Conservation (phyloP, 78 protist species). For the Kipferlia bialata region DNA sequence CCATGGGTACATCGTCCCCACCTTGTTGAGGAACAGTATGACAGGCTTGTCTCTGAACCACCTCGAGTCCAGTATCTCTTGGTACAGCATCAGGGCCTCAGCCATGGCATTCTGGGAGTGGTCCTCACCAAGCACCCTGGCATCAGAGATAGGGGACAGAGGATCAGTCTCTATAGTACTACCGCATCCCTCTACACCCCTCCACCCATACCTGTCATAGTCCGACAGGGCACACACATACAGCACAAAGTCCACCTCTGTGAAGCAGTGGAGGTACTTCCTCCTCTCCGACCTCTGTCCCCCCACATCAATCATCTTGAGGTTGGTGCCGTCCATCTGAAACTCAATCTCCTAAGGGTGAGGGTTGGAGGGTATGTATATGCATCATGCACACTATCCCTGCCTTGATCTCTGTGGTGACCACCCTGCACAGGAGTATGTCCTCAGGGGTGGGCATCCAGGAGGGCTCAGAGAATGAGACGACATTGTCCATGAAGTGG, state of each 20-base stretch:
- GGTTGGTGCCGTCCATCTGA: background rate
- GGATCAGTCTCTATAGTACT: too few species aligned
- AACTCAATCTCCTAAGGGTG: background rate
- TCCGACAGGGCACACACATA: slow-evolving; percentile 67
- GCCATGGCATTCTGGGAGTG: slow-evolving; percentile 52
- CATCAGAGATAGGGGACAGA: too few species aligned
- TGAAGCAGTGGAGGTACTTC: slow-evolving; percentile 88
- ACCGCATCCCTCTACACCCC: too few species aligned
- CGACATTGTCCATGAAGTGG: slow-evolving; percentile 56
- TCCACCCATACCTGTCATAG: too few species aligned
- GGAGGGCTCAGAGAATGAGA: slow-evolving; percentile 34
- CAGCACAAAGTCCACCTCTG: slow-evolving; percentile 74
- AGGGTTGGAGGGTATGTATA: too few species aligned
- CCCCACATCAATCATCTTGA: slow-evolving; percentile 70
- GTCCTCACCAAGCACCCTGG: slow-evolving; percentile 41
- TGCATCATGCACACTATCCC: too few species aligned
- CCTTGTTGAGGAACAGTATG: slow-evolving; percentile 53
- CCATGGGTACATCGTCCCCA: slow-evolving; percentile 25
- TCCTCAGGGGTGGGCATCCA: slow-evolving; percentile 62
- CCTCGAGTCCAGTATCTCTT: slow-evolving; percentile 40
- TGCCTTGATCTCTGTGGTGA: background rate
- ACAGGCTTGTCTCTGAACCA: slow-evolving; percentile 39
- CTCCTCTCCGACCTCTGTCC: slow-evolving; percentile 79
- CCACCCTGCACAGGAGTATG: background rate
- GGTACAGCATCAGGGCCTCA: slow-evolving; percentile 47